phyloP scores from a whole-genome alignment of 164 flowering plant species.

The Stephania yunnanensis region DNA sequence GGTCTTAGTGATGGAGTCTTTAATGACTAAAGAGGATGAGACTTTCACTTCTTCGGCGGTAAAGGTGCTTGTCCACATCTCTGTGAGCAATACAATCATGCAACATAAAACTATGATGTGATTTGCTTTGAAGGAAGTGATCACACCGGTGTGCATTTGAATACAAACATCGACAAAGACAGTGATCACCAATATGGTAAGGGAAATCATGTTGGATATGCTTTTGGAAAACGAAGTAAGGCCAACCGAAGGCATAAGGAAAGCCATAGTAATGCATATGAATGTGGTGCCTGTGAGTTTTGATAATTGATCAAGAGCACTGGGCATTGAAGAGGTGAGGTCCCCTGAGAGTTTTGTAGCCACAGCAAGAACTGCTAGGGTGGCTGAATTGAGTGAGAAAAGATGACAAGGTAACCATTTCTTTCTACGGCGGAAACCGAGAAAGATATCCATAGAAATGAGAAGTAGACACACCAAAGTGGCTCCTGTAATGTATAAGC shows the following conservation, averaged over 20 bases:
- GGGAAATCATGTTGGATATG: constrained; percentile 3
- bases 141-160: background rate
- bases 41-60: background rate
- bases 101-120: constrained; percentile 5
- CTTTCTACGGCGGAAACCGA: background rate
- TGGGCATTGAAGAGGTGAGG: constrained; percentile 12
- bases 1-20: background rate
- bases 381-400: constrained; percentile 5
- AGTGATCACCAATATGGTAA: background rate
- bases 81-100: constrained; percentile 3
- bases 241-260: constrained; percentile 6
- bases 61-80: background rate
- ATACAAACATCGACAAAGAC: constrained; percentile 4
- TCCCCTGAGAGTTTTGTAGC: constrained; percentile 9
- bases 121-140: background rate
- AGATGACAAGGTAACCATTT: constrained; percentile 10
- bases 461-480: background rate
- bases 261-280: constrained; percentile 5
- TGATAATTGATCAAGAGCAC: constrained; percentile 4
- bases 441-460: background rate
- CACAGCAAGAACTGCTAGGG: background rate
- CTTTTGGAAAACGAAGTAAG: background rate
- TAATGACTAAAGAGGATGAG: background rate
- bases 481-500: background rate
- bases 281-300: constrained; percentile 6